Evolutionary conservation across 1,284 basidiomycete genomes (phyloP).

Genomic region (Boletus semigastroideus): DNA sequence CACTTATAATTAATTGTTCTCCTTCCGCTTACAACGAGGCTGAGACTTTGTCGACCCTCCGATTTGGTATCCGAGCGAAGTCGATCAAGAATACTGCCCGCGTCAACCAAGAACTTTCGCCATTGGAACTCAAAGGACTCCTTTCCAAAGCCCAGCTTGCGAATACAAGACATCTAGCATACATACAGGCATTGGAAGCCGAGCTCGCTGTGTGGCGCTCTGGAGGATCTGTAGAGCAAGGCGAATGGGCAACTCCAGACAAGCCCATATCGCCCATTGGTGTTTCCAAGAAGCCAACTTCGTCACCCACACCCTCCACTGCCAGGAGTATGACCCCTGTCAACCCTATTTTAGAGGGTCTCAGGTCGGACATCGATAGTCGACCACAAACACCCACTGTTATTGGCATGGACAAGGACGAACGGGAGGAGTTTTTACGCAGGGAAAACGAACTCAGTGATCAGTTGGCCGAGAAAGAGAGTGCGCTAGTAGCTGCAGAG

Average conservation of each 20-base stretch:
- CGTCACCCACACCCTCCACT: slow-evolving; percentile 63
- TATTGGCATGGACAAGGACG: slow-evolving; percentile 89
- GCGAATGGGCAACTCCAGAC: slow-evolving; percentile 78
- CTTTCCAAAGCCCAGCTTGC: slow-evolving; percentile 90
- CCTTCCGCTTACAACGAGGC: slow-evolving; percentile 96
- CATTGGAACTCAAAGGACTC: slow-evolving; percentile 91
- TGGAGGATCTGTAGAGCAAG: slow-evolving; percentile 84
- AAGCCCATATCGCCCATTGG: slow-evolving; percentile 47
- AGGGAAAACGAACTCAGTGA: slow-evolving; percentile 98
- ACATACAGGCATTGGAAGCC: slow-evolving; percentile 88
- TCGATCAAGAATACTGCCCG: slow-evolving; percentile 99
- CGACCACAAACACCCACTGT: slow-evolving; percentile 86
- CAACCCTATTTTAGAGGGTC: slow-evolving; percentile 75
- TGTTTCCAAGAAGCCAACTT: slow-evolving; percentile 59
- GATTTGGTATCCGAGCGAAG: slow-evolving; percentile 99
- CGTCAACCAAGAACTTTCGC: slow-evolving; percentile 97
- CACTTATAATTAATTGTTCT: slow-evolving; percentile 98
- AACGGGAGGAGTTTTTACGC: slow-evolving; percentile 95
- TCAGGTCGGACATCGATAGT: slow-evolving; percentile 68
- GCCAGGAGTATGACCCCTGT: slow-evolving; percentile 79
- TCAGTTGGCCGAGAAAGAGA: slow-evolving; percentile 90
- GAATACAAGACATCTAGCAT: slow-evolving; percentile 81
- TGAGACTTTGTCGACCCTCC: slow-evolving; percentile 95
- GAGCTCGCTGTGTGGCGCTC: slow-evolving; percentile 91
- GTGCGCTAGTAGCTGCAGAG: slow-evolving; percentile 69